phyloP scores from a whole-genome alignment of 2,329 filamentous ascomycete species.

The Penicillium rolfsii region DNA sequence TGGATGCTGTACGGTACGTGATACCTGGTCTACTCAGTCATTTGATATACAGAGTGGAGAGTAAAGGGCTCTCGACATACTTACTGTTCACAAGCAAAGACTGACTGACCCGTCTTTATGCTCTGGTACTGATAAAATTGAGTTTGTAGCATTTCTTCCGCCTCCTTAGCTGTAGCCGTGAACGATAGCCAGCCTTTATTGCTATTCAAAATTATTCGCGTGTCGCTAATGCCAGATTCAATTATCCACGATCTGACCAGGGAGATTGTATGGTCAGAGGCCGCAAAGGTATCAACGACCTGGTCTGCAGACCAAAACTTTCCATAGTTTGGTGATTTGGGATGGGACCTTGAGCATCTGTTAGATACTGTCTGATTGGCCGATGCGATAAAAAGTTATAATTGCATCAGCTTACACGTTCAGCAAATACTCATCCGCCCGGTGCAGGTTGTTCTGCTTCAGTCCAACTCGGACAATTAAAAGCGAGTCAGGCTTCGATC shows the following conservation, averaged over 20 bases:
- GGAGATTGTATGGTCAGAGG: neutral
- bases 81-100: neutral
- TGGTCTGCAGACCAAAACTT: neutral
- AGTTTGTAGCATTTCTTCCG: neutral
- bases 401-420: neutral
- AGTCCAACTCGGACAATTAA: slow-evolving; percentile 1
- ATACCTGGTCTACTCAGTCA: neutral
- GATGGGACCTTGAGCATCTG: neutral
- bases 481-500: neutral
- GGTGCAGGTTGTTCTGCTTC: neutral
- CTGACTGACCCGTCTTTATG: neutral
- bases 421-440: neutral
- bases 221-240: neutral
- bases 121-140: neutral
- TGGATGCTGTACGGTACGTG: neutral
- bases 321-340: slow-evolving; percentile 1
- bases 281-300: neutral
- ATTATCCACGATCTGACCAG: neutral
- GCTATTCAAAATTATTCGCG: neutral
- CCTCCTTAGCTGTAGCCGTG: neutral
- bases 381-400: neutral
- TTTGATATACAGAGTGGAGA: neutral
- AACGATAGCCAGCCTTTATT: neutral
- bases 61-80: neutral
- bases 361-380: neutral